phyloP scores from a whole-genome alignment of 768 basidiomycete species.

The Dioszegia crocea region DNA sequence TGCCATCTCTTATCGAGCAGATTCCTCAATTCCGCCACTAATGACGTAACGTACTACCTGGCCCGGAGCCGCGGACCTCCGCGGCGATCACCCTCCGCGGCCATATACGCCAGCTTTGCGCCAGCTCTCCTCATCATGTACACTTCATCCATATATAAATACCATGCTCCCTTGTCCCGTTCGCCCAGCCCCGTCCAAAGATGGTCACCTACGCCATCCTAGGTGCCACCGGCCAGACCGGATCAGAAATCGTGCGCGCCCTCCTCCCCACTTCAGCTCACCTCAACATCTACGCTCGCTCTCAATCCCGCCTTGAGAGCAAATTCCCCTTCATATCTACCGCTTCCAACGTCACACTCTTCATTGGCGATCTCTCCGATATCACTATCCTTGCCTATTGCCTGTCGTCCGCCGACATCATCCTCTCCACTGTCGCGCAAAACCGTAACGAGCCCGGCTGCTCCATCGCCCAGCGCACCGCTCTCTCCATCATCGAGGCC shows the following conservation, averaged over 20 bases:
- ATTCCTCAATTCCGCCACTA: no score
- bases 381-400: neutral
- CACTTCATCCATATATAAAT: no score
- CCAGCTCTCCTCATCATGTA: no score
- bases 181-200: neutral
- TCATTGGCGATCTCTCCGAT: conserved; percentile 8
- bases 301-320: neutral
- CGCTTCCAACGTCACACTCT: neutral
- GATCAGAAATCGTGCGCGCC: neutral
- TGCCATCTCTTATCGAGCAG: no score
- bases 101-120: no score
- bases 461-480: conserved; percentile 2
- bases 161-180: no score
- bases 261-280: neutral
- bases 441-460: conserved; percentile 6
- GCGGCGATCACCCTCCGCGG: no score
- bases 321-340: neutral
- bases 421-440: conserved; percentile 3
- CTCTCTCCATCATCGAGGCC: conserved; percentile 1
- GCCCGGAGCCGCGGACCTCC: no score
- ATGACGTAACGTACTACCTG: no score
- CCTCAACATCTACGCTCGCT: conserved; percentile 11
- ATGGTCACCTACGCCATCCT: conserved; percentile 10
- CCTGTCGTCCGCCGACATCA: neutral
- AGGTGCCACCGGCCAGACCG: conserved; percentile 5